A percentile compares a stretch with the other conserved stretches of the same genome.
Evolutionary conservation across 495 filamentous ascomycete species (phyloP).

Genomic region (Penicillium pulvis): DNA sequence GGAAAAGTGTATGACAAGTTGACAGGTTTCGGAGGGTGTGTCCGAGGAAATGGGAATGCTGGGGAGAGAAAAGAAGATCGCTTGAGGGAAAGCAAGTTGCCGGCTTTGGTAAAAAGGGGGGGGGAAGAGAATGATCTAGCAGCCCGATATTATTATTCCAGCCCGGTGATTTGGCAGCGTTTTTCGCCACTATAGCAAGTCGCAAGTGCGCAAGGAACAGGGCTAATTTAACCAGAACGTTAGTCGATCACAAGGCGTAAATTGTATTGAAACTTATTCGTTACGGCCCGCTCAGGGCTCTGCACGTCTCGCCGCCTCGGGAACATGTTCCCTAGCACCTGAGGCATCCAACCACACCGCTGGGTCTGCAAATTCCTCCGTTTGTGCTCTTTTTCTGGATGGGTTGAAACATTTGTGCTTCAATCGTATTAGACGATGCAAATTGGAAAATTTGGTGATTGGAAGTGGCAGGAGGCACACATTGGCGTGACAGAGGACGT

Average conservation of each 20-base stretch:
- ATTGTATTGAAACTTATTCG: constrained; percentile 19
- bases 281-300: constrained; percentile 13
- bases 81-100: constrained; percentile 1
- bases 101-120: constrained; percentile 22
- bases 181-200: constrained; percentile 29
- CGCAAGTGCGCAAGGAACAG: constrained; percentile 20
- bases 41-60: background rate
- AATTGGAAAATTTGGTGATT: background rate
- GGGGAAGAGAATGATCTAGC: constrained; percentile 16
- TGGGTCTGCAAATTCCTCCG: background rate
- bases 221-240: constrained; percentile 24
- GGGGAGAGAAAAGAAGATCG: constrained; percentile 5
- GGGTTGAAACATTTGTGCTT: background rate
- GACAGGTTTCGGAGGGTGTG: background rate
- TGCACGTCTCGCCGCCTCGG: background rate
- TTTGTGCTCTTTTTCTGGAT: background rate
- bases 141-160: constrained; percentile 22
- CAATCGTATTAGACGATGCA: background rate
- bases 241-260: constrained; percentile 22
- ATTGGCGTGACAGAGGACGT: background rate
- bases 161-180: constrained; percentile 23
- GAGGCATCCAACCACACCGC: background rate
- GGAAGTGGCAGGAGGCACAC: too few species aligned
- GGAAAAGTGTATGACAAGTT: constrained; percentile 5
- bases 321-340: constrained; percentile 1